Evolutionary conservation across 805 yeast species (phyloP), one percentile per base, ranked within the genome.

Genomic region (Ogataea methanolica): DNA sequence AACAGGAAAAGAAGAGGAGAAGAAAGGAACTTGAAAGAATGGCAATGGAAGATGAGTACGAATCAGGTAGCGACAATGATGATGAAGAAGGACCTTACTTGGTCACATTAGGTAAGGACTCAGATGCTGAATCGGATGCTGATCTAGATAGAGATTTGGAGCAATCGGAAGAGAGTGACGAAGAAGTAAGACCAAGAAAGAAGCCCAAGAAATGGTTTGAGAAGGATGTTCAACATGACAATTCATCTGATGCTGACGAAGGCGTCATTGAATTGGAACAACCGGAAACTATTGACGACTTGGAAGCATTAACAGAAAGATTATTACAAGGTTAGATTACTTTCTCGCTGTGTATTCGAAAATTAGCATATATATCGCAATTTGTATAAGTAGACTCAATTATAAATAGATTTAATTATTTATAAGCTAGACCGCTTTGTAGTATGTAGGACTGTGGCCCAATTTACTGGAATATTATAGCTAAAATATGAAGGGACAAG

Each of bases 271-370:
- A 91, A 69, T 73, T 88, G 41, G 95, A 88, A 57, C 88, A 83
- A 58, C 97, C 97, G 15, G 86, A 88, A 59, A 86, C 96, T 16
- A 73, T 94, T 64, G 97, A 89, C 66, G 99, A 94, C 62, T 76
- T 94, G 67, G 99, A 94, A 73, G 90, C 95, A 43, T 78, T 88
- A 70, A 83, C 96, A 2, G 76, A 73, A 40, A 70, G 71, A 55
- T 73, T 79, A 60, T 62, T 77, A 33, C 56, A 53, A 33, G 62
- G 51, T 19, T 56, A 46, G 36, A 38, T 9, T 22, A 4, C 11
- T 17, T 15, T 15, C 5, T 4, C 5, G 14, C n/a, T 22, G n/a
- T 35, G 34, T 17, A 9, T 37, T 21, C 15, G 6, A 16, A 42
- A 11, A 31, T 21, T 23, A 15, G 19, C 16, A 34, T 12, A 34